Evolutionary conservation across 2,329 filamentous ascomycete genomes (phyloP).

Genomic region (Chrysosporium queenslandicum): DNA sequence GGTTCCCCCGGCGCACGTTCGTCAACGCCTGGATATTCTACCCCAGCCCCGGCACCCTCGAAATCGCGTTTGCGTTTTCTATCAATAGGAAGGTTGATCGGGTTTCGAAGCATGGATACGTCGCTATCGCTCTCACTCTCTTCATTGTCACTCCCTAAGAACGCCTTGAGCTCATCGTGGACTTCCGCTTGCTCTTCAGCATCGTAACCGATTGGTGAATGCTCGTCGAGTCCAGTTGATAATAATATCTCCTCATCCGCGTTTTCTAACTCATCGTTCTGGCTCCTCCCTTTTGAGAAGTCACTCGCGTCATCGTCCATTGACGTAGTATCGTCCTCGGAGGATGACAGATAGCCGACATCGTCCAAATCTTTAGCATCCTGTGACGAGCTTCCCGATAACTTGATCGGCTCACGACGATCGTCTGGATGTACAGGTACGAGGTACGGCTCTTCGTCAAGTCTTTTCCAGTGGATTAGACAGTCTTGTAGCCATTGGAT

Average conservation of each 20-base stretch:
- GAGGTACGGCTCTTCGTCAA: conserved; percentile 71
- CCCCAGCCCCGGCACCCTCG: conserved; percentile 21
- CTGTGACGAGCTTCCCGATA: conserved; percentile 25
- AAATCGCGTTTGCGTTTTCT: conserved; percentile 33
- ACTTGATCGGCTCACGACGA: conserved; percentile 35
- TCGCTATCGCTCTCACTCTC: conserved; percentile 27
- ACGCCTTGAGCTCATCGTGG: conserved; percentile 66
- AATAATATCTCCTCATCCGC: conserved; percentile 42
- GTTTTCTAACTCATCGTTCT: conserved; percentile 29
- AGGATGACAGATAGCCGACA: conserved; percentile 13
- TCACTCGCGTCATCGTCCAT: conserved; percentile 25
- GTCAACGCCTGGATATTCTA: conserved; percentile 27
- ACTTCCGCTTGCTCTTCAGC: conserved; percentile 54
- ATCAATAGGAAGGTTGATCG: conserved; percentile 17
- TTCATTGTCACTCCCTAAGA: conserved; percentile 42
- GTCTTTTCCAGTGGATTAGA: conserved; percentile 68
- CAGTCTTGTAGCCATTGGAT: conserved; percentile 82
- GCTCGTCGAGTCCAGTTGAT: conserved; percentile 42
- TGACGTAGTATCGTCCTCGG: conserved; percentile 20
- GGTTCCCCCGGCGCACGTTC: conserved; percentile 39
- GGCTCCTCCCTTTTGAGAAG: conserved; percentile 31
- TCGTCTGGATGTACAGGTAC: conserved; percentile 65
- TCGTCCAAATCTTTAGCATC: conserved; percentile 12
- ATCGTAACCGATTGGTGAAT: conserved; percentile 46
- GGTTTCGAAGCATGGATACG: conserved; percentile 36